Evolutionary conservation across 192 early-diverging fungal genomes (phyloP).

Genomic region (Entrophospora sp.): DNA sequence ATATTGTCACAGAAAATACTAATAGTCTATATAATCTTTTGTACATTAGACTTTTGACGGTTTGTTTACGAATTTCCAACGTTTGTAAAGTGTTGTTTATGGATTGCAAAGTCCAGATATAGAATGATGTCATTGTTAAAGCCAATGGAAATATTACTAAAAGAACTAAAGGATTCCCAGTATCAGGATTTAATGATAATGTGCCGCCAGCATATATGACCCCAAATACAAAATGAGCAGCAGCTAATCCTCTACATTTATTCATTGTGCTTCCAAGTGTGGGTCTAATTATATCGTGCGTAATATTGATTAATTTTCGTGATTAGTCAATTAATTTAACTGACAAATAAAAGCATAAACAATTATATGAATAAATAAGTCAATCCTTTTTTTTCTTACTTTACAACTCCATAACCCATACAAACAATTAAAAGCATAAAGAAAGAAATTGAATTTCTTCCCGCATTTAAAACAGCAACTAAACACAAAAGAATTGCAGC

Average conservation of each 20-base stretch:
- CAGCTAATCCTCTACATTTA: constrained; percentile 67
- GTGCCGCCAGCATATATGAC: constrained; percentile 79
- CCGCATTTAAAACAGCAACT: constrained; percentile 76
- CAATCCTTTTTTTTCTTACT: constrained; percentile 53
- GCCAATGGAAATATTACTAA: constrained; percentile 83
- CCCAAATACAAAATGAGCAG: constrained; percentile 79
- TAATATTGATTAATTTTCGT: too few species aligned
- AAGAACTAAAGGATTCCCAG: constrained; percentile 58
- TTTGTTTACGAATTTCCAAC: constrained; percentile 71
- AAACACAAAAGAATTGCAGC: constrained; percentile 58
- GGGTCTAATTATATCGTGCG: constrained; percentile 48
- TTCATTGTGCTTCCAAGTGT: constrained; percentile 87
- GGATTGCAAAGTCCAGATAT: constrained; percentile 86
- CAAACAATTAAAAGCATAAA: constrained; percentile 94
- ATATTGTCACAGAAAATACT: constrained; percentile 60
- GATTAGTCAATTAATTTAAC: too few species aligned
- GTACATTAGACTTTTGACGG: constrained; percentile 90
- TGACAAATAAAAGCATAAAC: too few species aligned
- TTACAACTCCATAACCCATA: constrained; percentile 94
- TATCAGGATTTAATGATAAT: constrained; percentile 61
- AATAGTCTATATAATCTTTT: constrained; percentile 71
- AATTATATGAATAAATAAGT: too few species aligned
- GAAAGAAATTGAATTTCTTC: constrained; percentile 86
- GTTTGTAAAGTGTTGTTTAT: constrained; percentile 68
- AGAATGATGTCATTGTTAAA: constrained; percentile 84